Evolutionary conservation across 75 land plant species (phyloP).

Genomic region (Isoetes taiwanensis): DNA sequence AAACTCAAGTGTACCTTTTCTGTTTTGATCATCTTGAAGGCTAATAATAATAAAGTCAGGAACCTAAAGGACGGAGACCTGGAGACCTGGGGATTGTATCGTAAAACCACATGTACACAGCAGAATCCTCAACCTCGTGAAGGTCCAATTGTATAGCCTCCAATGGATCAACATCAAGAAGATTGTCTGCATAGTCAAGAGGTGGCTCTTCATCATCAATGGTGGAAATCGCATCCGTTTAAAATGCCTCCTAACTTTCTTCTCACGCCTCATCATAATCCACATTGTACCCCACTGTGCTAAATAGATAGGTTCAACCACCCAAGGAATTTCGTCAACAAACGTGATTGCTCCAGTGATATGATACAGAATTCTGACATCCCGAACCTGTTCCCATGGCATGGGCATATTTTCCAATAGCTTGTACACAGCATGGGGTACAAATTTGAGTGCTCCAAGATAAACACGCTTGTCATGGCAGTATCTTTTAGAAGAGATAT

Average conservation of each 20-base stretch:
- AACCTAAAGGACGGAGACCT: too few relatives aligned
- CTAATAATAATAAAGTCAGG: too few relatives aligned
- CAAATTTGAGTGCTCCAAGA: slow-evolving; percentile 6
- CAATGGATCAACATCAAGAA: slow-evolving; percentile 2
- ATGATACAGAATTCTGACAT: slow-evolving; percentile 1
- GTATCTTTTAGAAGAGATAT: slow-evolving; percentile 1
- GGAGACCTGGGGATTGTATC: too few relatives aligned
- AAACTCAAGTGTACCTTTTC: too few relatives aligned
- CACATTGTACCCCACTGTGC: slow-evolving; percentile 8
- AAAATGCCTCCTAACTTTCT: slow-evolving; percentile 5
- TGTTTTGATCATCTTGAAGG: too few relatives aligned
- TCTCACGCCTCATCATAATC: slow-evolving; percentile 6
- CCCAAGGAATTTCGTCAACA: slow-evolving; percentile 6
- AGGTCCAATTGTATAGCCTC: slow-evolving; percentile 1
- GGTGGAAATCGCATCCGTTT: slow-evolving; percentile 1
- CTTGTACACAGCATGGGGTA: slow-evolving; percentile 6
- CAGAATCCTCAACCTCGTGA: neutral
- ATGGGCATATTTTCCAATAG: slow-evolving; percentile 5
- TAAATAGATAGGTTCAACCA: slow-evolving; percentile 4
- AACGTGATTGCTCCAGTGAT: slow-evolving; percentile 3
- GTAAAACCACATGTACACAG: slow-evolving; percentile 5
- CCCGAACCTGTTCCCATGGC: slow-evolving; percentile 9
- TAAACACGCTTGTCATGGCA: slow-evolving; percentile 5
- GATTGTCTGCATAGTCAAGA: slow-evolving; percentile 4
- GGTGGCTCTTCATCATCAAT: slow-evolving; percentile 7